Base-by-base conservation (phyloP, 164 flowering plant genomes). In the Macadamia tetraphylla region DNA sequence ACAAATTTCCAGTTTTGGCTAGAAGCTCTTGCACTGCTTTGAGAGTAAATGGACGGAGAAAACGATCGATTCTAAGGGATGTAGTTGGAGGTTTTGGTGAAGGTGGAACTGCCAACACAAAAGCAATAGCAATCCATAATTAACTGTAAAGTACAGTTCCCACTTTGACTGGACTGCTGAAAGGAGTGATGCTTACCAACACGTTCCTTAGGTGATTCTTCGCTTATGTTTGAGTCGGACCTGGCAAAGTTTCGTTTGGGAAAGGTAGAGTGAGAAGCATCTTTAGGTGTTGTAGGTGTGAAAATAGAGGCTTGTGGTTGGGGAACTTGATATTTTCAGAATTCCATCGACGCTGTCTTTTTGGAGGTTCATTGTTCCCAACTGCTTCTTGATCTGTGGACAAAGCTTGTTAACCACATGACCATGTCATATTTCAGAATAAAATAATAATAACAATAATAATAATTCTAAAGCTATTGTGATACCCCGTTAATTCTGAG, bases 21-120 rank as follows among this genome's bases (percentile, higher is more conserved):
- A 94, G 82, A 77, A 94, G 94, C 57, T 94, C 98, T 75, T 94
- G 96, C 30, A 94, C 96, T 51, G 97, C 96, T 80, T 90, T 94
- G 67, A 94, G 67, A 55, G 99, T 94, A 70, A 94, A 94, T 48
- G 99, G 98, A 29, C 98, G 94, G 67, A 94, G 77, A 75, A 94
- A 94, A 23, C 76, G 84, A 81, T 92, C 98, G 77, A 94, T 88
- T 69, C 86, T 85, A 35, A 94, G 87, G 44, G 99, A 89, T 71
- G 75, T 86, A 11, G 94, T 94, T 8, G 95, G 83, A 63, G 90
- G 58, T 58, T 81, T 90, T 42, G 77, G 75, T 8, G 97, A 84
- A 42, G 92, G 91, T 63, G 96, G 96, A 73, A 94, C 98, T 94
- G 89, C 73, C 71, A 71, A 79, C 14, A 14, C 31, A 6, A 40